Evolutionary conservation across 768 basidiomycete genomes (phyloP), one percentile per base, ranked within the genome.

Genomic region (Suillus bovinus): DNA sequence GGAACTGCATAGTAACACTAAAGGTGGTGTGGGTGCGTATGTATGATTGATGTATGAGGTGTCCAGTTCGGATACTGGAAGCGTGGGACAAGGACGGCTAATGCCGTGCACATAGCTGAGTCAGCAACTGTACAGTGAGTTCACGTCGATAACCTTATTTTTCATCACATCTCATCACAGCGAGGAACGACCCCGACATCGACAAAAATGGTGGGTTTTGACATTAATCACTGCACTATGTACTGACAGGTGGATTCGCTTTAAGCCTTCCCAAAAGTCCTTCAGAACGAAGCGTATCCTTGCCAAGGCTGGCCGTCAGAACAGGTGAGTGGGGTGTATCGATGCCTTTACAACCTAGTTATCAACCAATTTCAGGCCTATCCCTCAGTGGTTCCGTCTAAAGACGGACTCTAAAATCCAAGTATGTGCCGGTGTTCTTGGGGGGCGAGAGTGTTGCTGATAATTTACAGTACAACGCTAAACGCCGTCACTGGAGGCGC

Each of bases 321-420:
- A 99, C 84, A 87, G 96, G 92, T 94, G 71, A 69, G 85, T 5
- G 10, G 17, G 33, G 10, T 38, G 47, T 9, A 4, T 49, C 3
- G 36, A 27, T n/a, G 20, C 29, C 44, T 39, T 8, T 33, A n/a
- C 39, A 53, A 16, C 24, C 27, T 8, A 42, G 11, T 69, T 16
- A 60, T 36, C 16, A n/a, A 24, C 17, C 54, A 39, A 55, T 44
- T 41, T 58, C 60, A 94, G 93, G 75, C 97, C 96, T 65, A 98
- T 99, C 65, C 97, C 96, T 67, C 96, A 98, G 74, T 99, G 96
- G 96, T 98, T 97, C 88, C 94, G 95, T 68, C 82, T 96, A 65
- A 98, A 97, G 86, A 86, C 91, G 71, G 96, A 94, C 77, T 91
- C 90, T 66, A 96, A 97, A 84, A 96, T 93, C 69, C 91, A 94